Base-by-base conservation (phyloP, 768 basidiomycete species). In the Coprinopsis cinerea region DNA sequence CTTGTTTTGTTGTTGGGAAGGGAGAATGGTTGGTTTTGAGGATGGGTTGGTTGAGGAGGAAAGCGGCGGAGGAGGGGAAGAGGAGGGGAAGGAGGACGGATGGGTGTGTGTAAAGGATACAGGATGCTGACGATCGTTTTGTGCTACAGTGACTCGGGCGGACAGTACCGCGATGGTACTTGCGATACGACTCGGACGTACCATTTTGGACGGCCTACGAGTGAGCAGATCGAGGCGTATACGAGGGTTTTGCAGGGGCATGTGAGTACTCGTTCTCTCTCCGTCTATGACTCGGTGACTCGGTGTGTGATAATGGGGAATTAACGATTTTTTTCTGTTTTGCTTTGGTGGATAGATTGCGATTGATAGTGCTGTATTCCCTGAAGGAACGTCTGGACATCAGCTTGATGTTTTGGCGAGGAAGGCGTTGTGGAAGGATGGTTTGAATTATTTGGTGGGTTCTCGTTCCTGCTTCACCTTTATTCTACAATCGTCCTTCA, bases 211-310 rank as follows among this genome's bases (percentile, higher is more conserved):
- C 78, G 83, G n/a, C 88, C 89, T 5, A 82, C 85, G n/a, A 53
- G 73, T n/a, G 86, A 91, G 54, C 84, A 91, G 63, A 85, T 81
- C 62, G 87, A 93, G 56, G 92, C 95, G 1, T 99, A 83, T 67
- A 99, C 96, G 25, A 77, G 92, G 40, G 96, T 98, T 36, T 64
- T 99, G 50, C 96, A 99, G 68, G 95, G 94, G 6, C 96, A 99
- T 70, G 90, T 92, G 72, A 59, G 88, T 77, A 18, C n/a, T 44
- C 42, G 53, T 32, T 52, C 41, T 60, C 53, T 53, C 43, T 55
- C 52, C 57, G 46, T 55, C 48, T 53, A 51, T 46, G 36, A 34
- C 32, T 27, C 23, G 30, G 50, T 46, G 44, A 25, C 25, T 53
- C 27, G 34, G 42, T 28, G 34, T 41, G 54, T 60, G 48, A 9